phyloP scores from a whole-genome alignment of 192 early-diverging fungal genomes.

The Coemansia sp. region DNA sequence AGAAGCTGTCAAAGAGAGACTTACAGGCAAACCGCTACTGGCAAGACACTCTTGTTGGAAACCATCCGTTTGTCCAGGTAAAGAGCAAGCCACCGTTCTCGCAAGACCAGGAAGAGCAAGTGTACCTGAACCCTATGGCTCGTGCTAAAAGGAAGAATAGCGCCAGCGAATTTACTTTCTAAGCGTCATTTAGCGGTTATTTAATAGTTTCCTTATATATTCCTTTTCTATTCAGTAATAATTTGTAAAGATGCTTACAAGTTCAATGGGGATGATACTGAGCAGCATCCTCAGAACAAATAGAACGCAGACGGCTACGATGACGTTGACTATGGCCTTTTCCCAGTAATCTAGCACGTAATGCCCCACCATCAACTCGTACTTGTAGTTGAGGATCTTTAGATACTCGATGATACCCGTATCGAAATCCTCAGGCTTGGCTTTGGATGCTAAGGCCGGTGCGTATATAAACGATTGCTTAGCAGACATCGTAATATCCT shows the following conservation, averaged over 20 bases:
- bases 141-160: slow-evolving; percentile 6
- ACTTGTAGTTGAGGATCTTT: slow-evolving; percentile 72
- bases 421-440: neutral
- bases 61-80: slow-evolving; percentile 29
- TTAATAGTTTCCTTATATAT: neutral
- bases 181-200: neutral
- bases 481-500: neutral
- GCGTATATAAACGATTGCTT: neutral
- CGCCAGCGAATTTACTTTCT: slow-evolving; percentile 7
- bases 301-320: slow-evolving; percentile 12
- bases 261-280: no score
- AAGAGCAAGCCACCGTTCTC: slow-evolving; percentile 21
- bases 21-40: slow-evolving; percentile 17
- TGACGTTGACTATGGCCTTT: slow-evolving; percentile 68
- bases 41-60: slow-evolving; percentile 35
- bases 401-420: slow-evolving; percentile 17
- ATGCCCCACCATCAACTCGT: slow-evolving; percentile 81
- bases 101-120: slow-evolving; percentile 14
- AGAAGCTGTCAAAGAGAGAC: slow-evolving; percentile 5
- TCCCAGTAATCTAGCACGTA: slow-evolving; percentile 96
- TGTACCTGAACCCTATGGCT: slow-evolving; percentile 17
- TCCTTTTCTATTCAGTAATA: no score
- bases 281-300: slow-evolving; percentile 27
- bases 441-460: no score
- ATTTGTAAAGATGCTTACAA: no score